Evolutionary conservation across 2,329 filamentous ascomycete genomes (phyloP).

Genomic region (Cordyceps cicadae): DNA sequence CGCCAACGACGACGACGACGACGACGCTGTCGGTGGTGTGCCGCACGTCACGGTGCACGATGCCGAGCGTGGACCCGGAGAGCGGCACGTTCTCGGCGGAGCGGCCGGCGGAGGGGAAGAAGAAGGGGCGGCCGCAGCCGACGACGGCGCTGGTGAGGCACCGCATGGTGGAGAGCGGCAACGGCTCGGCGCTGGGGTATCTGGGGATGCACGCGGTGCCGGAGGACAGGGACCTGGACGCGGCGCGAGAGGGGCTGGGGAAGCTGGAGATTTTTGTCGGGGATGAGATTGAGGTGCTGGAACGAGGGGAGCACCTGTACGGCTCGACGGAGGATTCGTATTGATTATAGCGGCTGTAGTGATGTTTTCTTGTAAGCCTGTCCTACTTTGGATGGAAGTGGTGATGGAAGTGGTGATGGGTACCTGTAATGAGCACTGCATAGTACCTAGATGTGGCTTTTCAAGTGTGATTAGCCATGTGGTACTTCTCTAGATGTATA

Average conservation of each 20-base stretch:
- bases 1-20: not conserved
- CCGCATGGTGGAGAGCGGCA: constrained; percentile 20
- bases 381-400: not conserved
- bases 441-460: too few species aligned
- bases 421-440: too few species aligned
- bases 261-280: constrained; percentile 18
- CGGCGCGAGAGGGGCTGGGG: constrained; percentile 3
- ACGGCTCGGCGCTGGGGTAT: constrained; percentile 20
- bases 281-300: constrained; percentile 22
- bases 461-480: too few species aligned
- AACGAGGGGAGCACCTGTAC: constrained; percentile 20
- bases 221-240: constrained; percentile 15
- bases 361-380: not conserved
- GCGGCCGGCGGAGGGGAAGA: not conserved
- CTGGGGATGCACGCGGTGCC: constrained; percentile 25
- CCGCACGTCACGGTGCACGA: constrained; percentile 15
- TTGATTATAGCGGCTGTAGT: not conserved
- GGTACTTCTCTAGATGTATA: too few species aligned
- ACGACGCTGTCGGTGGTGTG: constrained; percentile 15
- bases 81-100: constrained; percentile 9
- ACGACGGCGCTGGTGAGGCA: constrained; percentile 19
- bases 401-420: too few species aligned
- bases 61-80: constrained; percentile 15
- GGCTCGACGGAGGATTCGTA: constrained; percentile 22
- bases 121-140: constrained; percentile 20